Base-by-base conservation (phyloP, 2,329 filamentous ascomycete genomes). In the Penicillium olsonii region DNA sequence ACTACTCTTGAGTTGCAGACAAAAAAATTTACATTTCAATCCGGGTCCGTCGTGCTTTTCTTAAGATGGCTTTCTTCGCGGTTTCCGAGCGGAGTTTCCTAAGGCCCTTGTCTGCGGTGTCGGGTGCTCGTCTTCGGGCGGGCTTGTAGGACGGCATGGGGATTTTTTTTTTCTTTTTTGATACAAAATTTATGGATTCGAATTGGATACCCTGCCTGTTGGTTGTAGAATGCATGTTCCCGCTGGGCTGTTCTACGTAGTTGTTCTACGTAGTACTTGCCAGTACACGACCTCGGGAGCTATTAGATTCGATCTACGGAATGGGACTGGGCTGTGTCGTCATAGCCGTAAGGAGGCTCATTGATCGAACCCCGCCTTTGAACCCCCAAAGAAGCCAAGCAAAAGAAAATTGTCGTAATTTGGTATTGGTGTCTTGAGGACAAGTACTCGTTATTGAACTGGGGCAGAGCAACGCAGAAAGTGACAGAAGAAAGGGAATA, bases 121-220 rank as follows among this genome's bases (percentile, higher is more conserved):
- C 38, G 37, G 26, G 40, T 43, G 27, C 26, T 53, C 45, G 39
- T 53, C 37, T 43, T 45, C 50, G 24, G 45, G 42, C 42, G 45
- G 45, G 42, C 40, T 53, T 57, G 47, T 49, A 35, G 33, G 41
- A 47, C 50, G 48, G 50, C 47, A 50, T 19, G 42, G 54, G 52
- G 55, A 50, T 55, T 35, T 35, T 35, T 35, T 35, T 55, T 56
- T 48, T 50, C 38, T 52, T 51, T 54, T 61, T 52, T 49, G 47
- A 49, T 49, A 52, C 54, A 62, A 62, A 61, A 59, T 61, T 42
- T 48, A 62, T 57, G 53, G 59, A 60, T 60, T 62, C 44, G 54
- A 62, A 62, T 59, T 61, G 59, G 59, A 52, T 56, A 34, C 52
- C 56, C 48, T 59, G 59, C 57, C 11, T 35, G 12, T 47, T 20